Evolutionary conservation across 768 basidiomycete genomes (phyloP).

Genomic region (Hygrophoropsis aurantiaca): DNA sequence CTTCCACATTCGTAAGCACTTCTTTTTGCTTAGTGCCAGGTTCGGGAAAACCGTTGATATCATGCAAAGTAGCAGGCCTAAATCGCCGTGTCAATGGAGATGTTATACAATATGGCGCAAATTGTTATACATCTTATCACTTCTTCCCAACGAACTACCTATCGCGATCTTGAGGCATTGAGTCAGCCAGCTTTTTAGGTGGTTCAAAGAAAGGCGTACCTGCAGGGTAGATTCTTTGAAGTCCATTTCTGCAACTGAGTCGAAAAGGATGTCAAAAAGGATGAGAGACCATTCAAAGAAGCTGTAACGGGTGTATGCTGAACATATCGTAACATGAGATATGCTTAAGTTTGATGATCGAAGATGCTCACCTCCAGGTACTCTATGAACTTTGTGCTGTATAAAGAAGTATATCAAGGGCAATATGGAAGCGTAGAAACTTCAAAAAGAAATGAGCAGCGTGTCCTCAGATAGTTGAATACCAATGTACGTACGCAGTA

Average conservation of each 20-base stretch:
- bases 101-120: slow-evolving; percentile 37
- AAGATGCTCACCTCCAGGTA: slow-evolving; percentile 69
- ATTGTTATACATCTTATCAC: slow-evolving; percentile 46
- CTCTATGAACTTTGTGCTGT: slow-evolving; percentile 75
- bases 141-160: slow-evolving; percentile 27
- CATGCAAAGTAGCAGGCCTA: slow-evolving; percentile 16
- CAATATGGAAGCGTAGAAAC: slow-evolving; percentile 67
- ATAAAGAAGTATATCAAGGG: slow-evolving; percentile 85
- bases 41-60: slow-evolving; percentile 1
- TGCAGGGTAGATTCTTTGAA: slow-evolving; percentile 54
- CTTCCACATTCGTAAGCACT: no score
- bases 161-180: slow-evolving; percentile 15
- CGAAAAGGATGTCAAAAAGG: slow-evolving; percentile 68
- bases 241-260: slow-evolving; percentile 64
- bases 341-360: background rate
- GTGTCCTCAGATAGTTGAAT: background rate
- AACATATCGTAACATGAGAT: background rate
- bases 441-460: slow-evolving; percentile 32
- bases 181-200: no score
- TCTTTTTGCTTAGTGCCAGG: background rate
- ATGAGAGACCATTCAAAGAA: slow-evolving; percentile 90
- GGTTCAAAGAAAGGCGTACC: slow-evolving; percentile 32
- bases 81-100: slow-evolving; percentile 17
- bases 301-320: slow-evolving; percentile 84
- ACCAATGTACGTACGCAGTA: slow-evolving; percentile 38